Conservation (phyloP, 192 early-diverging fungal species). For the Jimgerdemannia lactiflua region DNA sequence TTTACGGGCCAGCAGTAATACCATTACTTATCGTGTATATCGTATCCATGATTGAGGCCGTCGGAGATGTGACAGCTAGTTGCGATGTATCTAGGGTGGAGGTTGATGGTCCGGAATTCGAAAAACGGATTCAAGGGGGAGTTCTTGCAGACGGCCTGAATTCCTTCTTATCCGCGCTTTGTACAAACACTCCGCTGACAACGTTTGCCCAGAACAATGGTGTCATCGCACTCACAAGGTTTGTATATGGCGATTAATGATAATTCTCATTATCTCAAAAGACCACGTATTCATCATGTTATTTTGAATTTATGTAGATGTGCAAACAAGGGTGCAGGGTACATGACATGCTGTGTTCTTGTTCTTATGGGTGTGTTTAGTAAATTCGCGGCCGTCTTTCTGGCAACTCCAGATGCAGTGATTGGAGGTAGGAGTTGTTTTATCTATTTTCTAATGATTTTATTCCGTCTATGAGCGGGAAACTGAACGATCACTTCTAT, state of each 20-base stretch:
- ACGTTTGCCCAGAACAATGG: constrained; percentile 60
- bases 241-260: neutral
- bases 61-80: constrained; percentile 54
- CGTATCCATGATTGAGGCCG: constrained; percentile 43
- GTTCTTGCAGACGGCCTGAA: constrained; percentile 47
- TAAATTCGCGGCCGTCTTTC: constrained; percentile 47
- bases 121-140: constrained; percentile 51
- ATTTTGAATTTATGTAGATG: constrained; percentile 19
- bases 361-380: constrained; percentile 49
- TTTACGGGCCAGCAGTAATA: constrained; percentile 47
- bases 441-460: neutral
- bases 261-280: too few species aligned
- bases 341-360: constrained; percentile 50
- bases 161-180: constrained; percentile 32
- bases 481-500: too few species aligned
- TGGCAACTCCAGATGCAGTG: constrained; percentile 41
- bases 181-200: constrained; percentile 47
- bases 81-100: constrained; percentile 46
- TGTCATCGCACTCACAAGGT: constrained; percentile 46
- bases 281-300: too few species aligned
- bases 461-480: too few species aligned
- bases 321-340: constrained; percentile 50
- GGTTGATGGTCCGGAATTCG: constrained; percentile 52
- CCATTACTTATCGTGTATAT: constrained; percentile 44
- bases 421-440: constrained; percentile 31